Evolutionary conservation across 2,329 filamentous ascomycete species (phyloP).

Genomic region (Phoma sp.): DNA sequence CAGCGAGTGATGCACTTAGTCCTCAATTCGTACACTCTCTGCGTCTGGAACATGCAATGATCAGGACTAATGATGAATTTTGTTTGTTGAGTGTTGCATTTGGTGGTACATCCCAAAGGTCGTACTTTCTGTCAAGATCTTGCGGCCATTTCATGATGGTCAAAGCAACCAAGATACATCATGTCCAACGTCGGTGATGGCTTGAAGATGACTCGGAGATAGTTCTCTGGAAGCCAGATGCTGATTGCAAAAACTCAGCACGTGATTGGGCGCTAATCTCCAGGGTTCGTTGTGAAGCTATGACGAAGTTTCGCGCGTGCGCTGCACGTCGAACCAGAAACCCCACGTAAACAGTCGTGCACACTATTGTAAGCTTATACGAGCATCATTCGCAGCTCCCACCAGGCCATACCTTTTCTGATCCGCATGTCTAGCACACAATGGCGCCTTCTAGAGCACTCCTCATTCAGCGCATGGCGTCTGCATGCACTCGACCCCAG

Average conservation of each 20-base stretch:
- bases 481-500: slow-evolving; percentile 23
- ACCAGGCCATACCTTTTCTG: slow-evolving; percentile 16
- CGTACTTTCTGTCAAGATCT: slow-evolving; percentile 31
- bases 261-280: slow-evolving; percentile 35
- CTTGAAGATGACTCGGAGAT: slow-evolving; percentile 12
- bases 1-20: background rate
- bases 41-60: slow-evolving; percentile 11
- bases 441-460: slow-evolving; percentile 46
- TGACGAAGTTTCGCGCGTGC: slow-evolving; percentile 35
- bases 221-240: background rate
- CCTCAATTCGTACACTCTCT: slow-evolving; percentile 9
- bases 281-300: slow-evolving; percentile 25
- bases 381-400: background rate
- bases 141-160: background rate
- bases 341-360: slow-evolving; percentile 19
- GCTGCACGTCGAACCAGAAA: slow-evolving; percentile 13
- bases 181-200: slow-evolving; percentile 1
- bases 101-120: slow-evolving; percentile 1
- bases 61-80: background rate
- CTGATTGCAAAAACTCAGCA: slow-evolving; percentile 25
- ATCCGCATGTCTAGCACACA: slow-evolving; percentile 16
- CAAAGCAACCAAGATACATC: background rate
- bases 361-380: slow-evolving; percentile 18
- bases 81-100: background rate
- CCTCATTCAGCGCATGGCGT: slow-evolving; percentile 30